Evolutionary conservation across 805 yeast genomes (phyloP), one percentile per base, ranked within the genome.

Genomic region (Nakazawaea populi): DNA sequence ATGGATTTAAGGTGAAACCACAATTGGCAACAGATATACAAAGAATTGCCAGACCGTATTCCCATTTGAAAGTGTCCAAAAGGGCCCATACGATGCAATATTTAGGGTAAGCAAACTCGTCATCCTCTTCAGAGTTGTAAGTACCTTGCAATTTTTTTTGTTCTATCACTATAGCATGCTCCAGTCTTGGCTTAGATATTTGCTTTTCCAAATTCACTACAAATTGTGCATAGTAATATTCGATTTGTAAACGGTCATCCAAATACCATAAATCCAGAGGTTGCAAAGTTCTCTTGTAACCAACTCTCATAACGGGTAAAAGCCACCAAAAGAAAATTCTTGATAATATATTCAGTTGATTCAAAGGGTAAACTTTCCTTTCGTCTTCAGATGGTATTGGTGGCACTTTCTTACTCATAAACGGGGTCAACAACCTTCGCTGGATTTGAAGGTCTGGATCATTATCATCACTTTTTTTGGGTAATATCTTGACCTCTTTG

Each of bases 261-360:
- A 80, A 64, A 51, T 64, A 65, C 58, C 63, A 86, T 54, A 87
- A 63, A 67, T 87, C 94, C 46, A 77, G 76, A 1, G 87, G 82
- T 48, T 78, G 80, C 46, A 87, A 68, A 0, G 89, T 83, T 58
- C 95, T 73, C 61, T 77, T 80, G 63, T 87, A 87, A 7, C 95
- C 94, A 6, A 77, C 76, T 27, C 67, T 66, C 71, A 88, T 65
- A 32, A 86, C 56, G 0, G 92, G 92, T 18, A 67, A 49, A 38
- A 85, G 70, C 94, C 95, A 87, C 74, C 82, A 72, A 60, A 85
- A 81, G 54, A 81, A 77, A 0, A 72, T 44, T 56, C 67, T 67
- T 11, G 74, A 71, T 9, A 81, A 48, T 12, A 70, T 47, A 47
- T 74, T 74, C 12, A 75, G 69, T 10, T 60, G 55, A 31, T 58